phyloP scores from a whole-genome alignment of 2,329 filamentous ascomycete genomes.

The Helotiales sp. region DNA sequence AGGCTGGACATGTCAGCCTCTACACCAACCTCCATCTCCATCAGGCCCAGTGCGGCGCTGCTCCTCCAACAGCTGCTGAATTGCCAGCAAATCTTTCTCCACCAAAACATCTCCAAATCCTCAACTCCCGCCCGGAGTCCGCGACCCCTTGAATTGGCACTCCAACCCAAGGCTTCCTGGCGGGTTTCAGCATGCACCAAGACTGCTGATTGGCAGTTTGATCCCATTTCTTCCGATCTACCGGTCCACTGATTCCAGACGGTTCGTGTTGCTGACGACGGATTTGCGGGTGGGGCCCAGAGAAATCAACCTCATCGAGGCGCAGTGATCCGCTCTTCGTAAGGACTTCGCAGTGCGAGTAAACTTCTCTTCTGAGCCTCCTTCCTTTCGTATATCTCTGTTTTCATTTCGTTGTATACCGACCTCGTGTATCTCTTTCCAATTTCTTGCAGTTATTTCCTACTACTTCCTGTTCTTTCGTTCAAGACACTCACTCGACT shows the following conservation, averaged over 20 bases:
- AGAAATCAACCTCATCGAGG: not conserved
- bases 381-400: not conserved
- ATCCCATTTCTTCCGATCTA: not conserved
- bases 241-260: conserved; percentile 1
- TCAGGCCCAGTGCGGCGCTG: not conserved
- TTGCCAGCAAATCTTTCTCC: not conserved
- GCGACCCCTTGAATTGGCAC: conserved; percentile 11
- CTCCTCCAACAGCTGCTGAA: not conserved
- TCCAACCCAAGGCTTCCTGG: not conserved
- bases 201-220: conserved; percentile 13
- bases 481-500: not conserved
- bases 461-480: not conserved
- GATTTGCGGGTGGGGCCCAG: conserved; percentile 4
- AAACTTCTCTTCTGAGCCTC: conserved; percentile 7
- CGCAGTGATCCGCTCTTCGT: conserved; percentile 15
- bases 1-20: conserved; percentile 6
- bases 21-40: not conserved
- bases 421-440: not conserved
- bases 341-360: not conserved
- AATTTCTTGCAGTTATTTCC: not conserved
- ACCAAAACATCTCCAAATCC: not conserved
- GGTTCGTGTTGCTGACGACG: conserved; percentile 14
- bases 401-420: not conserved
- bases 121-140: not conserved
- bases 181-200: conserved; percentile 4